phyloP scores from a whole-genome alignment of 108 stramenopile genomes.

The Cyclotella distinguenda region DNA sequence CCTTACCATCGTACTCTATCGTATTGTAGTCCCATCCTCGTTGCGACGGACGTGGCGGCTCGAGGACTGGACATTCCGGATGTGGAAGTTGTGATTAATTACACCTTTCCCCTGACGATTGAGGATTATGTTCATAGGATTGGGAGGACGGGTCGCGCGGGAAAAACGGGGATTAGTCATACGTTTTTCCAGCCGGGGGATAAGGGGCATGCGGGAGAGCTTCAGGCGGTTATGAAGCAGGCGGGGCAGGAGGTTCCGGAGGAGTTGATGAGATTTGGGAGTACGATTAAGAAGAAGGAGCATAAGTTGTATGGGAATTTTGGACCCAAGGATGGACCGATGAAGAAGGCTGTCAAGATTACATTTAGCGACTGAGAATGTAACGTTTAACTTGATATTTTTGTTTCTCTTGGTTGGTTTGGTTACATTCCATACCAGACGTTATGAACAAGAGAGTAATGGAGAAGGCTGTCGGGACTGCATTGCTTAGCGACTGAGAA shows the following conservation, averaged over 20 bases:
- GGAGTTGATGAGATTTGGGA: slow-evolving; percentile 93
- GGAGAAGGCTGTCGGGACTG: too few species aligned
- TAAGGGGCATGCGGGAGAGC: slow-evolving; percentile 93
- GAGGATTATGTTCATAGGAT: slow-evolving; percentile 97
- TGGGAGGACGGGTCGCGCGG: slow-evolving; percentile 97
- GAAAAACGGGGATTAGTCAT: slow-evolving; percentile 94
- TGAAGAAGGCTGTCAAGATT: slow-evolving; percentile 89
- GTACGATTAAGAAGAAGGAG: slow-evolving; percentile 99
- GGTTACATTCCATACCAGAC: too few species aligned
- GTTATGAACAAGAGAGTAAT: too few species aligned
- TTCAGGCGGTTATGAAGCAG: slow-evolving; percentile 96
- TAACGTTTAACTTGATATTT: too few species aligned
- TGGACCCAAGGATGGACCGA: slow-evolving; percentile 79
- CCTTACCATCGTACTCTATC: too few species aligned
- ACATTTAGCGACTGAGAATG: too few species aligned
- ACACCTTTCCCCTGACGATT: slow-evolving; percentile 95
- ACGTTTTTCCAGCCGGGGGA: slow-evolving; percentile 97
- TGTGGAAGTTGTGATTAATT: slow-evolving; percentile 97
- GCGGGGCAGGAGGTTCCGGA: slow-evolving; percentile 92
- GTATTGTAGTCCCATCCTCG: slow-evolving; percentile 89
- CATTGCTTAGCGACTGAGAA: too few species aligned
- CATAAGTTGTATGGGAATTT: slow-evolving; percentile 98
- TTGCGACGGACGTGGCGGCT: slow-evolving; percentile 98
- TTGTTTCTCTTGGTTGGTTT: too few species aligned
- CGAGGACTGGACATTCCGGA: slow-evolving; percentile 97